A percentile compares a stretch with the other conserved stretches of the same genome.
phyloP scores from a whole-genome alignment of 176 grass and related monocot genomes.

The Chrysopogon serrulatus region DNA sequence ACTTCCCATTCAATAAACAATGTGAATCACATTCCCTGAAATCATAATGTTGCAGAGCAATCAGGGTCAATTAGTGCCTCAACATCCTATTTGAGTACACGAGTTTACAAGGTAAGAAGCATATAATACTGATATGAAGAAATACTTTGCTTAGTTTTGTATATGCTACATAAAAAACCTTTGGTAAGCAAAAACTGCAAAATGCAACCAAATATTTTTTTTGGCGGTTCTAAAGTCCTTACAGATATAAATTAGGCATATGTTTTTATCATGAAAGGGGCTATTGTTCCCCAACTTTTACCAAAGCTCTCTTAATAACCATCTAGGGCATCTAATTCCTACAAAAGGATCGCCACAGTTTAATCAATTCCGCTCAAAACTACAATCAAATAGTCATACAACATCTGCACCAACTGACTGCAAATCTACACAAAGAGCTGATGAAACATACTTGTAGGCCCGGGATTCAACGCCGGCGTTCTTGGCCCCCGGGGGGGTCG shows the following conservation, averaged over 20 bases:
- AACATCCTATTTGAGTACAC: not conserved
- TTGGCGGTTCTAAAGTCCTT: not conserved
- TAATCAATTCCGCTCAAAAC: not conserved
- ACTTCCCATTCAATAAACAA: not conserved
- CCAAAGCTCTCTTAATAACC: not conserved
- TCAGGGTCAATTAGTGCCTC: not conserved
- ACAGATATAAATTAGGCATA: not conserved
- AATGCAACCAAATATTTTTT: not conserved
- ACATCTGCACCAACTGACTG: not conserved
- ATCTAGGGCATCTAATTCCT: not conserved
- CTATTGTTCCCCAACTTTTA: not conserved
- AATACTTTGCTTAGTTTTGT: not conserved
- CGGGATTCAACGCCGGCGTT: conserved; percentile 76
- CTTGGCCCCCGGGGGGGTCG: conserved; percentile 58
- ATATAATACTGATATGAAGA: not conserved
- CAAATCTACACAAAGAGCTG: not conserved
- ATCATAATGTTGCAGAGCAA: not conserved
- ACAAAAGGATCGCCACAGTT: not conserved
- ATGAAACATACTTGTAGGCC: conserved; percentile 50
- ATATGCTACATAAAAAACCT: not conserved
- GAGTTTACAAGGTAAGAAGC: not conserved
- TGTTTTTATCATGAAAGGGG: not conserved
- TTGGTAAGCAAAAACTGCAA: not conserved
- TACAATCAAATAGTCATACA: not conserved
- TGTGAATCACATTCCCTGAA: not conserved